Percentiles rank a stretch among this genome's conserved stretches.
Evolutionary conservation across 805 yeast species (phyloP).

Genomic region (Wickerhamiella lipophila): DNA sequence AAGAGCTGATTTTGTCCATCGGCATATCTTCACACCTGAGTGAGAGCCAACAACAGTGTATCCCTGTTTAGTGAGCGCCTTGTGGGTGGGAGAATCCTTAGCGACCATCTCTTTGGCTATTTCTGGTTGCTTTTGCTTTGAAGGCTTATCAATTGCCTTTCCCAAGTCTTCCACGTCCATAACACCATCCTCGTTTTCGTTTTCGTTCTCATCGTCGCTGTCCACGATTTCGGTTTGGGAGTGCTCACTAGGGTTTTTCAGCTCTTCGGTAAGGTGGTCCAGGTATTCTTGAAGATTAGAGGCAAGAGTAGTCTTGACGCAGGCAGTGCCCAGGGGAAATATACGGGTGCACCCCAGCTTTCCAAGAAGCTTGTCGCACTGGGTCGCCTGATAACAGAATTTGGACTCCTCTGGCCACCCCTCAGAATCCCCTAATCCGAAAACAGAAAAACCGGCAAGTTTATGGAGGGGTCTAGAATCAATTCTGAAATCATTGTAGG

Average conservation of each 20-base stretch:
- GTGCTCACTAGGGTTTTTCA: constrained; percentile 54
- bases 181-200: constrained; percentile 32
- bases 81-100: constrained; percentile 74
- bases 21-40: constrained; percentile 86
- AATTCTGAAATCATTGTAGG: constrained; percentile 71
- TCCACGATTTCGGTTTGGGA: constrained; percentile 47
- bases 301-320: constrained; percentile 51
- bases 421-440: constrained; percentile 81
- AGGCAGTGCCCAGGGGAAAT: constrained; percentile 71
- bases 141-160: constrained; percentile 30
- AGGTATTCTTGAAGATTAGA: constrained; percentile 59
- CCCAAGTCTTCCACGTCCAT: constrained; percentile 87
- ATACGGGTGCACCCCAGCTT: constrained; percentile 78
- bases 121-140: background rate
- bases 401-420: constrained; percentile 56
- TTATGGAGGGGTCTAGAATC: constrained; percentile 65
- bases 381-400: constrained; percentile 74
- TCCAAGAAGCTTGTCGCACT: constrained; percentile 62
- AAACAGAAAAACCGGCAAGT: constrained; percentile 67
- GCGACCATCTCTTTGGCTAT: constrained; percentile 75
- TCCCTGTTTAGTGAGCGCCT: constrained; percentile 83
- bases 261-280: constrained; percentile 42
- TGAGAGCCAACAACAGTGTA: constrained; percentile 88
- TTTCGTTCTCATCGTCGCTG: constrained; percentile 40
- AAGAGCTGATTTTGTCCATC: constrained; percentile 92